Evolutionary conservation across 768 basidiomycete genomes (phyloP), one percentile per base, ranked within the genome.

Genomic region (Serpula lacrymans): DNA sequence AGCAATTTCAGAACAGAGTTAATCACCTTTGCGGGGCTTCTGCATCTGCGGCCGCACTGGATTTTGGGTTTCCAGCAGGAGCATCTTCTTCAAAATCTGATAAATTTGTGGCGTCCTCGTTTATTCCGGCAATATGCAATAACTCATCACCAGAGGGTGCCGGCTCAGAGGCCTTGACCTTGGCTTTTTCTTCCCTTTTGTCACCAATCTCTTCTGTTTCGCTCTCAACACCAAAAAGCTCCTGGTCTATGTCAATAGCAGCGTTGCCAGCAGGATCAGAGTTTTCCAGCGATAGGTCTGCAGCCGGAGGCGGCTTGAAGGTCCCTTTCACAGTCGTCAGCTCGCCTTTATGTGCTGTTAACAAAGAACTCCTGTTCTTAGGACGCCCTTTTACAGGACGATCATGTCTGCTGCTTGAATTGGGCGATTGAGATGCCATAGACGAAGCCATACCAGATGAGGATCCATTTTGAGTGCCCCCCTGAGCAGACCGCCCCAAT

Each of bases 21-120:
- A 37, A 42, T 1, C 12, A 32, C 34, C 6, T 40, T 4, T 16
- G 27, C 33, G 3, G 30, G 2, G 48, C 43, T 22, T 26, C 18
- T 14, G 33, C 22, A 11, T 11, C 37, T 14, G 45, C 29, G 21
- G 14, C 39, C 27, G 21, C 40, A 14, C 6, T 16, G 12, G 26
- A 11, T 48, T 10, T 29, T 42, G 41, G 31, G 14, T 41, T 23
- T 7, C 56, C 53, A 11, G 49, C 39, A 35, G 48, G 40, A 5
- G 45, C 29, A 31, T 67, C 69, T n/a, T 78, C 80, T 34, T 82
- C 78, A 47, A 77, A 84, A 47, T 82, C 80, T 6, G 75, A 64
- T 18, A 85, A 69, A 0, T 46, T 55, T 18, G 70, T 65, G 1
- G 57, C 67, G 22, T 57, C 66, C 22, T 57, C 45, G 36, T 71